phyloP scores from a whole-genome alignment of 2,329 filamentous ascomycete genomes.

The Hypoxylon sp. region DNA sequence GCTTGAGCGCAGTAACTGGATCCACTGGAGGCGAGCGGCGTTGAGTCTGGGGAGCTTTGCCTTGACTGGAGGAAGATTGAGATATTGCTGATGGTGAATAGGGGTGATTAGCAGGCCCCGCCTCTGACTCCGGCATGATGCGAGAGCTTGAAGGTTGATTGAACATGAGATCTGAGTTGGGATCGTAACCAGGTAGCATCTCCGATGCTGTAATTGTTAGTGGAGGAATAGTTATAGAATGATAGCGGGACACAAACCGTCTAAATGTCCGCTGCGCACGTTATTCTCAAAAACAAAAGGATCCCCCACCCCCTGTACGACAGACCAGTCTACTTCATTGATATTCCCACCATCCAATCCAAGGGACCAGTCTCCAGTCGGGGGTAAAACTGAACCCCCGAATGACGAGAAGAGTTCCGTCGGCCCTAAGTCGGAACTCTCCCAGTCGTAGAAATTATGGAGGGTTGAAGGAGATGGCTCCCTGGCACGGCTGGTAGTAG shows the following conservation, averaged over 20 bases:
- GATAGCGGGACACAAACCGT: slow-evolving; percentile 44
- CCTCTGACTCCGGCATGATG: slow-evolving; percentile 35
- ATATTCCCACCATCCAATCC: slow-evolving; percentile 39
- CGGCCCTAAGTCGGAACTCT: slow-evolving; percentile 47
- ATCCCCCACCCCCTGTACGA: slow-evolving; percentile 44
- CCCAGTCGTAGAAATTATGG: slow-evolving; percentile 45
- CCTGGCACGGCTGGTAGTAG: slow-evolving; percentile 46
- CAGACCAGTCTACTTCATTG: slow-evolving; percentile 48
- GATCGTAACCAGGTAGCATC: slow-evolving; percentile 46
- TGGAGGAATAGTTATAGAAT: not conserved
- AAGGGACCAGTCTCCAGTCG: slow-evolving; percentile 48
- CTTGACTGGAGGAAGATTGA: slow-evolving; percentile 36
- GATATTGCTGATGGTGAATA: slow-evolving; percentile 27
- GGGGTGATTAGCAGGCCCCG: slow-evolving; percentile 14
- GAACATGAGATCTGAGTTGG: slow-evolving; percentile 46
- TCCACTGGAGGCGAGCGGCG: slow-evolving; percentile 51
- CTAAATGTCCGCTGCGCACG: slow-evolving; percentile 44
- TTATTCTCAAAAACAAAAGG: slow-evolving; percentile 46
- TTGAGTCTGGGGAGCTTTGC: slow-evolving; percentile 29
- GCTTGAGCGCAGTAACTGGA: slow-evolving; percentile 64
- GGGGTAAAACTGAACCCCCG: slow-evolving; percentile 45
- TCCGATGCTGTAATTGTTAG: slow-evolving; percentile 36
- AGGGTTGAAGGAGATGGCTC: slow-evolving; percentile 39
- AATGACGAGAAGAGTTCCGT: slow-evolving; percentile 52
- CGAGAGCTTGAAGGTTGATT: slow-evolving; percentile 38